These are phyloP conservation scores for Podosphaera xanthii DNA, from an alignment of 2,329 filamentous ascomycete genomes.

Conservation along the genomic window DNA sequence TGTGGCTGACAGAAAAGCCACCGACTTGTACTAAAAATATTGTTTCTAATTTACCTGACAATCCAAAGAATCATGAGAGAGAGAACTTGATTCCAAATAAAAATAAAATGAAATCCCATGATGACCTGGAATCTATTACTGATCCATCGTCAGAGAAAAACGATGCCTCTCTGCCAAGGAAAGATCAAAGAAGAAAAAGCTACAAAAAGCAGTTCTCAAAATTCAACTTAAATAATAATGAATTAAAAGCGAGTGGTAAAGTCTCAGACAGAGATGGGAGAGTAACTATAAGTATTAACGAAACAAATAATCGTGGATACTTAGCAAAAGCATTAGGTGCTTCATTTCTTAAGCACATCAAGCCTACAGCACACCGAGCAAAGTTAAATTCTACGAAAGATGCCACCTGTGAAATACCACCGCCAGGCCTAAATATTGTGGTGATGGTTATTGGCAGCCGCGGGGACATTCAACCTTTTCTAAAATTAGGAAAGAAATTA, in stretches of 20 bases:
- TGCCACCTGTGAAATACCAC: constrained; percentile 6
- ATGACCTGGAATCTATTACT: too few species aligned
- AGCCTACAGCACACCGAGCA: constrained; percentile 6
- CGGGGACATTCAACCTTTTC: constrained; percentile 61
- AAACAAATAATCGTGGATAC: constrained; percentile 46
- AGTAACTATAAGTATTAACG: constrained; percentile 48
- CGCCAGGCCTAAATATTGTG: constrained; percentile 41
- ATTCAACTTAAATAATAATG: constrained; percentile 38
- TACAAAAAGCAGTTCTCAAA: constrained; percentile 20
- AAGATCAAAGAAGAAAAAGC: constrained; percentile 1
- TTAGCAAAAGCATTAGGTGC: constrained; percentile 50
- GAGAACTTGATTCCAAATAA: too few species aligned
- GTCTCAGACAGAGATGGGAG: constrained; percentile 47
- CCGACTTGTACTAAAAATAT: too few species aligned
- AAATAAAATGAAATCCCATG: too few species aligned
- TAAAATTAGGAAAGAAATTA: constrained; percentile 50
- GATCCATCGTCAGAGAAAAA: neutral
- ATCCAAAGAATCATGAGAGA: too few species aligned
- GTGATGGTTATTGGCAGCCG: constrained; percentile 67
- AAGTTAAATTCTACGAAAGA: constrained; percentile 13
- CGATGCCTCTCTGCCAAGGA: too few species aligned
- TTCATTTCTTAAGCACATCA: constrained; percentile 33
- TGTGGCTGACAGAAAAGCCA: too few species aligned
- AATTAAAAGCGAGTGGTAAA: constrained; percentile 40
- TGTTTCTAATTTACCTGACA: too few species aligned